Base-by-base conservation (phyloP, 805 yeast genomes). In the Candida bentonensis region DNA sequence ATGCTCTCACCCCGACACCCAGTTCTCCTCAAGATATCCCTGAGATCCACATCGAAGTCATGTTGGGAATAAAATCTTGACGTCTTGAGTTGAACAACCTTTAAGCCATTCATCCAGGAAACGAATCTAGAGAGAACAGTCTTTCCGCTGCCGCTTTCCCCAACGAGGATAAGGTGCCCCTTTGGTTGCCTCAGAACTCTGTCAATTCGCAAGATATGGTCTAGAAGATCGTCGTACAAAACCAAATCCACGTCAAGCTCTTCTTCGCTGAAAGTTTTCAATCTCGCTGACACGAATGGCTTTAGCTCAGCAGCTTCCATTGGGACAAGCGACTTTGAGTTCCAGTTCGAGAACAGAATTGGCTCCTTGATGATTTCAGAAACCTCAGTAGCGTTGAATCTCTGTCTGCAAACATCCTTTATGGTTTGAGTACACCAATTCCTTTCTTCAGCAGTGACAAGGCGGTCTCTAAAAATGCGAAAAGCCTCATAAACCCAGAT, bases 111-210 rank as follows among this genome's bases (percentile, higher is more conserved):
- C 63, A 87, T 74, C 97, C 97, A 89, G 0, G 94, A 77, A 3
- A 84, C 95, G 68, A 89, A 89, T 49, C 77, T 73, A 0, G 82
- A 68, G 44, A 87, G 54, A 0, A 88, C 79, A 0, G 85, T 72
- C 58, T 83, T 84, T 1, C 96, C 96, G 51, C 87, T 76, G 1
- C 94, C 74, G 44, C 85, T 72, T 1, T 84, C 76, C 0, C 96
- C 97, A 20, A 84, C 81, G 33, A 89, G 58, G 50, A 89, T 83
- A 68, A 84, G 60, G 59, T 89, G 97, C 0, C 97, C 97, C 54
- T 88, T 96, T 0, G 80, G 78, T 54, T 86, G 94, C 44, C 78
- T 71, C 42, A 89, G 59, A 0, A 85, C 89, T 46, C 97, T 64
- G 53, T 88, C 95, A 41, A 88, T 76, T 47, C 94, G 62, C 22